Conservation (phyloP, 2,329 filamentous ascomycete genomes). For the Aspergillus hortae region DNA sequence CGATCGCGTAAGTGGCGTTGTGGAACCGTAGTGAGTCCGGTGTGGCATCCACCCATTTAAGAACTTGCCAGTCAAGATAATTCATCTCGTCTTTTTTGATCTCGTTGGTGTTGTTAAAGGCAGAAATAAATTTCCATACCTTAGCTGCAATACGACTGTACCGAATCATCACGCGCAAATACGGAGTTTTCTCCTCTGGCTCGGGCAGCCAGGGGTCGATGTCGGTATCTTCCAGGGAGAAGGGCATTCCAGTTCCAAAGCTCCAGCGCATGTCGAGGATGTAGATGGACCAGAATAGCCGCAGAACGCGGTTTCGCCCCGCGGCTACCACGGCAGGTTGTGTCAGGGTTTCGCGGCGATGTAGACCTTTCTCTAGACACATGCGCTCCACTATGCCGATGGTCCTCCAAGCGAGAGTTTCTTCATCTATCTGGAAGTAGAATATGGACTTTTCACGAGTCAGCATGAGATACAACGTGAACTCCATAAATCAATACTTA, state of each 20-base stretch:
- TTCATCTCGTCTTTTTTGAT: constrained; percentile 72
- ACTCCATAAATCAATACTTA: constrained; percentile 12
- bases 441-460: constrained; percentile 57
- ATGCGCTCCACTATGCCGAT: constrained; percentile 79
- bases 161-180: constrained; percentile 79
- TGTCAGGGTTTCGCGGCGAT: constrained; percentile 69
- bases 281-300: constrained; percentile 83
- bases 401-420: constrained; percentile 81
- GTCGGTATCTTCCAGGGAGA: constrained; percentile 76
- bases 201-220: constrained; percentile 75
- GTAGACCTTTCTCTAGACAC: constrained; percentile 77
- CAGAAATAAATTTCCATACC: constrained; percentile 79
- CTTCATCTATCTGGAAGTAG: constrained; percentile 80
- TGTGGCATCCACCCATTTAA: constrained; percentile 76
- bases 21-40: constrained; percentile 61
- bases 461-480: background rate
- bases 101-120: constrained; percentile 61
- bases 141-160: constrained; percentile 80
- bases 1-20: constrained; percentile 51
- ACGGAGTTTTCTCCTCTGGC: constrained; percentile 62
- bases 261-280: constrained; percentile 85
- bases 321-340: constrained; percentile 63
- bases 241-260: constrained; percentile 82
- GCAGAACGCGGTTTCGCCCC: constrained; percentile 64
- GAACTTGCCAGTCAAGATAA: constrained; percentile 74